Percentiles rank a stretch among this genome's conserved stretches.
Conservation (phyloP, 805 yeast genomes). For the Kluyveromyces lactis region DNA sequence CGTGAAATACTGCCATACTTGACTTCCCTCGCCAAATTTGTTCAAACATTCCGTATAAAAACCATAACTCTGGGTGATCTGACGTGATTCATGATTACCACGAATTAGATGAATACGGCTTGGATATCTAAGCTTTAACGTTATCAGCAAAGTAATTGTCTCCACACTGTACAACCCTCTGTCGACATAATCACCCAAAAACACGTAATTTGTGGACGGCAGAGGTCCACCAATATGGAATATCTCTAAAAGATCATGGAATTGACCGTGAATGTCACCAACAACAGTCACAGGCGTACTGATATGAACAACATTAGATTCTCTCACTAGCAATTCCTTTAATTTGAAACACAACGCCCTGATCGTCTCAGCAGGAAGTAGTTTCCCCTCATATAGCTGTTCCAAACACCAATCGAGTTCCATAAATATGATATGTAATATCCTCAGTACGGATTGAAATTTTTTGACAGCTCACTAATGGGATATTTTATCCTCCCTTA, state of each 20-base stretch:
- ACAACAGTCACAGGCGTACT: slow-evolving; percentile 88
- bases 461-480: too few species aligned
- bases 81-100: slow-evolving; percentile 96
- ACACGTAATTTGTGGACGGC: slow-evolving; percentile 88
- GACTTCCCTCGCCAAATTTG: slow-evolving; percentile 65
- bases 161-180: slow-evolving; percentile 91
- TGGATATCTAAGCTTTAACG: slow-evolving; percentile 83
- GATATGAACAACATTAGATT: slow-evolving; percentile 81
- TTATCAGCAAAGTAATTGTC: slow-evolving; percentile 75
- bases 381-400: slow-evolving; percentile 50
- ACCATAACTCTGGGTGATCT: slow-evolving; percentile 95
- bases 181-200: slow-evolving; percentile 94
- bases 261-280: slow-evolving; percentile 97
- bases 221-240: slow-evolving; percentile 90
- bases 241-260: slow-evolving; percentile 85
- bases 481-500: too few species aligned
- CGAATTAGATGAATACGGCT: slow-evolving; percentile 70
- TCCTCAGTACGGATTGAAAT: too few species aligned
- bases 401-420: slow-evolving; percentile 70
- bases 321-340: slow-evolving; percentile 70
- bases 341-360: slow-evolving; percentile 70
- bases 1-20: slow-evolving; percentile 86
- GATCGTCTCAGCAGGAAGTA: slow-evolving; percentile 63
- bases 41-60: slow-evolving; percentile 90
- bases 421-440: slow-evolving; percentile 11